A percentile compares a stretch with the other conserved stretches of the same genome.
These are phyloP conservation scores for Phyllosticta citriasiana DNA, from an alignment of 2,329 filamentous ascomycete genomes.

Conservation along the genomic window DNA sequence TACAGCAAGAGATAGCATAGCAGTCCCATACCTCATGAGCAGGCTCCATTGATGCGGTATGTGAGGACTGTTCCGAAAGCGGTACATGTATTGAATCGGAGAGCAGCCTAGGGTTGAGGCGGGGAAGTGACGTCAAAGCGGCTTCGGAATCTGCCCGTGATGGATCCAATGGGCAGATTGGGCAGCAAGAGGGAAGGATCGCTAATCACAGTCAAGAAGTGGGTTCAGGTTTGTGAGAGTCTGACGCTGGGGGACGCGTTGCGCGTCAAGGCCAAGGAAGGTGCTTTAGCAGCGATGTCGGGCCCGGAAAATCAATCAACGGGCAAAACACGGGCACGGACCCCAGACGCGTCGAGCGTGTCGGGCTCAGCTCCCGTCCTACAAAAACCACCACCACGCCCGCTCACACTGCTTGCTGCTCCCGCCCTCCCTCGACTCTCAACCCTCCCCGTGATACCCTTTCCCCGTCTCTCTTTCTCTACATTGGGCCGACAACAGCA, in stretches of 20 bases:
- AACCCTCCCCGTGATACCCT: constrained; percentile 7
- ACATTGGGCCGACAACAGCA: constrained; percentile 1
- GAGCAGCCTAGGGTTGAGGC: background rate
- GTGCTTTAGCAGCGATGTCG: background rate
- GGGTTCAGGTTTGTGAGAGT: background rate
- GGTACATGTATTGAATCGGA: background rate
- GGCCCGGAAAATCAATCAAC: constrained; percentile 1
- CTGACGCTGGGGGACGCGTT: background rate
- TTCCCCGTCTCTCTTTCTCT: constrained; percentile 1
- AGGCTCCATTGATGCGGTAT: background rate
- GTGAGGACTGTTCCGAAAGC: background rate
- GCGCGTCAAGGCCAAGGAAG: background rate
- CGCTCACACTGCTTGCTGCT: background rate
- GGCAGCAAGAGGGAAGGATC: background rate
- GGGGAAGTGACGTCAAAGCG: background rate
- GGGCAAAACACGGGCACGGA: constrained; percentile 4
- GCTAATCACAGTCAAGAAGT: background rate
- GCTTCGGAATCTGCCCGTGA: background rate
- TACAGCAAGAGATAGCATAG: no score
- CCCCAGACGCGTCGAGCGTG: constrained; percentile 7
- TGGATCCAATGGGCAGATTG: background rate
- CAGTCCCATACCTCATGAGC: no score
- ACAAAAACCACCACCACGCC: constrained; percentile 6
- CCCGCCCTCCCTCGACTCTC: background rate
- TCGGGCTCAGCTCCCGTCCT: background rate